Percentiles rank a stretch among this genome's conserved stretches.
These are phyloP conservation scores for Lathyrus sativus DNA, from an alignment of 306 rosid genomes.

Conservation along the genomic window DNA sequence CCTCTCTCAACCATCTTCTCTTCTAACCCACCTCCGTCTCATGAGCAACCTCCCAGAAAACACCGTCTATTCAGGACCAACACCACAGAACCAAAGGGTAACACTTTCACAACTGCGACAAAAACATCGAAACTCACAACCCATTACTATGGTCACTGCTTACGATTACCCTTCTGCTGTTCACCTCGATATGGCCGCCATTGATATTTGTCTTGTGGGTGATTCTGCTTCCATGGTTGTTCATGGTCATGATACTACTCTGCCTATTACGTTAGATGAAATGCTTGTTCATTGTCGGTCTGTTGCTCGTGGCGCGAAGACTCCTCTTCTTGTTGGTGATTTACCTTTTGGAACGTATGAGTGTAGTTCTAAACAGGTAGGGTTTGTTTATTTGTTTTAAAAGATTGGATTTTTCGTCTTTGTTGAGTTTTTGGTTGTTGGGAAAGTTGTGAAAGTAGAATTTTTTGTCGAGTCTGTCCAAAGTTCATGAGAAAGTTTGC, in stretches of 20 bases:
- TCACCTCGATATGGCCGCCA: slow-evolving; percentile 66
- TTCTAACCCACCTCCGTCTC: slow-evolving; percentile 39
- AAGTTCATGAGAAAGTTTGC: background rate
- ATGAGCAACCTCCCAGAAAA: slow-evolving; percentile 82
- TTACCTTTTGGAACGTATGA: slow-evolving; percentile 85
- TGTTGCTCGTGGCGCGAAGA: slow-evolving; percentile 79
- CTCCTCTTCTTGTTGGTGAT: slow-evolving; percentile 84
- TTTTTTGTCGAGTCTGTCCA: background rate
- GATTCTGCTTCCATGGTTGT: slow-evolving; percentile 96
- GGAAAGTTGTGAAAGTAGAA: background rate
- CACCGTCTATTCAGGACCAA: slow-evolving; percentile 81
- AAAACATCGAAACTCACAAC: slow-evolving; percentile 59
- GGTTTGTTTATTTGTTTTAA: background rate
- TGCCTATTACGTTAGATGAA: slow-evolving; percentile 68
- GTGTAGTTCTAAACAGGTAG: slow-evolving; percentile 64
- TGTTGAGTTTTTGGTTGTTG: slow-evolving; percentile 3
- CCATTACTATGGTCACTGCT: slow-evolving; percentile 89
- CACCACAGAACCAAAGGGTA: slow-evolving; percentile 53
- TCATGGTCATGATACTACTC: slow-evolving; percentile 85
- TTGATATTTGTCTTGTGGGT: slow-evolving; percentile 78
- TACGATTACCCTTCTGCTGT: slow-evolving; percentile 90
- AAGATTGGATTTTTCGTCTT: background rate
- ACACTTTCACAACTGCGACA: slow-evolving; percentile 60
- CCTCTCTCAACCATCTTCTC: background rate
- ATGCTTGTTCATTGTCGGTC: slow-evolving; percentile 86